Evolutionary conservation across 345 rosid species (phyloP).

Genomic region (Pelargonium nanum): DNA sequence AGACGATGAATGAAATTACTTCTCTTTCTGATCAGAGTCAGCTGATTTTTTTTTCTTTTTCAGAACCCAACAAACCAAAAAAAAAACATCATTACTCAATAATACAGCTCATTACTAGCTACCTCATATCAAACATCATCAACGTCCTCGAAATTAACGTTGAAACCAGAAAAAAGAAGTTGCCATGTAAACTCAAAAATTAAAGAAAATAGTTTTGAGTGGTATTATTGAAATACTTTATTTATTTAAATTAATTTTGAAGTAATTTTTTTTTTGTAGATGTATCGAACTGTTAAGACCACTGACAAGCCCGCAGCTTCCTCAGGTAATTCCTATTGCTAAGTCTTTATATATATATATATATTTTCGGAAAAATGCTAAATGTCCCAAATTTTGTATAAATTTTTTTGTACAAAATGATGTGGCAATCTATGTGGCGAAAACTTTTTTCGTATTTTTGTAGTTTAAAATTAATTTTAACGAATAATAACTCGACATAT

Average conservation of each 20-base stretch:
- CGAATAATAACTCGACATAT: too few relatives aligned
- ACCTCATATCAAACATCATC: conserved; percentile 43
- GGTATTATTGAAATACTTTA: conserved; percentile 1
- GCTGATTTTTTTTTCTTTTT: neutral
- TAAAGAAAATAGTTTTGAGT: neutral
- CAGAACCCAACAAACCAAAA: conserved; percentile 31
- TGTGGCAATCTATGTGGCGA: too few relatives aligned
- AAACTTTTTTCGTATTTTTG: too few relatives aligned
- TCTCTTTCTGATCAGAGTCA: neutral
- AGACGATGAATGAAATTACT: too few relatives aligned
- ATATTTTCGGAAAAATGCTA: neutral
- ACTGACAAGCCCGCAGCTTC: conserved; percentile 79
- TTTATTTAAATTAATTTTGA: conserved; percentile 5
- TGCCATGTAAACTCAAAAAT: conserved; percentile 15
- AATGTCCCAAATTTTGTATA: too few relatives aligned
- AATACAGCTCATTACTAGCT: conserved; percentile 33
- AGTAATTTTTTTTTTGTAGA: conserved; percentile 29
- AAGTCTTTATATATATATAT: neutral
- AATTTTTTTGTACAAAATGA: too few relatives aligned
- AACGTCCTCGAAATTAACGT: conserved; percentile 56
- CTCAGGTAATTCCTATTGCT: conserved; percentile 50
- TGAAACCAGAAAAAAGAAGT: conserved; percentile 21
- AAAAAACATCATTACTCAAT: conserved; percentile 72
- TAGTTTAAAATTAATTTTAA: too few relatives aligned
- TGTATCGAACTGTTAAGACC: conserved; percentile 88